Percentiles rank a stretch among this genome's conserved stretches.
Conservation (phyloP, 179 eudicot species). For the Gypsophila paniculata region DNA sequence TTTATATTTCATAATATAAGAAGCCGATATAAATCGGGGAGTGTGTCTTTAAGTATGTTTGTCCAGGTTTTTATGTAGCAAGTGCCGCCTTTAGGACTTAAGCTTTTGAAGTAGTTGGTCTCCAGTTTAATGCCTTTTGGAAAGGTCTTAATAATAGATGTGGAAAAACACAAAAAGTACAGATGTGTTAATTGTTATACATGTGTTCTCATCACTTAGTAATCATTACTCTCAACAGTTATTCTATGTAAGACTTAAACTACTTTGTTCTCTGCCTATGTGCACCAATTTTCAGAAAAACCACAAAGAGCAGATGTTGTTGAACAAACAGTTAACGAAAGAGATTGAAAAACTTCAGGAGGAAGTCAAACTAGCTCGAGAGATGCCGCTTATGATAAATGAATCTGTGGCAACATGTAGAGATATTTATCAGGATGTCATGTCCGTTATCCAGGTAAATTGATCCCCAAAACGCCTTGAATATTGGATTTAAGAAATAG, state of each 20-base stretch:
- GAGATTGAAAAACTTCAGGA: conserved; percentile 55
- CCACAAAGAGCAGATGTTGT: conserved; percentile 42
- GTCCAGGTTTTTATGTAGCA: too few species aligned
- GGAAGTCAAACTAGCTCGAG: conserved; percentile 46
- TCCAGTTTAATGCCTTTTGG: too few species aligned
- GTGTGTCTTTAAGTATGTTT: too few species aligned
- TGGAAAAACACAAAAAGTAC: too few species aligned
- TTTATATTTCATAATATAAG: too few species aligned
- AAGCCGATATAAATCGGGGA: too few species aligned
- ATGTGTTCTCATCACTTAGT: neutral
- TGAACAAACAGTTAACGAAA: conserved; percentile 45
- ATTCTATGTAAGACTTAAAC: neutral
- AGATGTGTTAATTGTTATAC: neutral
- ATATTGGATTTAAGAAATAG: neutral
- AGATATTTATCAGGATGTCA: conserved; percentile 51
- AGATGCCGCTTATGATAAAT: conserved; percentile 52
- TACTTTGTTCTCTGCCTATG: neutral
- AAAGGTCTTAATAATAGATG: too few species aligned
- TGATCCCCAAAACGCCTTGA: neutral
- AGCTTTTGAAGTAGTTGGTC: too few species aligned
- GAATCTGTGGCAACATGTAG: conserved; percentile 58
- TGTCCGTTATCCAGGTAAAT: conserved; percentile 55
- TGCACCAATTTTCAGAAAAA: conserved; percentile 43
- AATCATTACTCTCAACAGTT: neutral
- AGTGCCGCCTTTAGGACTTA: too few species aligned